A percentile compares a stretch with the other conserved stretches of the same genome.
These are phyloP conservation scores for Podaxis sp. DNA, from an alignment of 768 basidiomycete genomes.

Conservation along the genomic window DNA sequence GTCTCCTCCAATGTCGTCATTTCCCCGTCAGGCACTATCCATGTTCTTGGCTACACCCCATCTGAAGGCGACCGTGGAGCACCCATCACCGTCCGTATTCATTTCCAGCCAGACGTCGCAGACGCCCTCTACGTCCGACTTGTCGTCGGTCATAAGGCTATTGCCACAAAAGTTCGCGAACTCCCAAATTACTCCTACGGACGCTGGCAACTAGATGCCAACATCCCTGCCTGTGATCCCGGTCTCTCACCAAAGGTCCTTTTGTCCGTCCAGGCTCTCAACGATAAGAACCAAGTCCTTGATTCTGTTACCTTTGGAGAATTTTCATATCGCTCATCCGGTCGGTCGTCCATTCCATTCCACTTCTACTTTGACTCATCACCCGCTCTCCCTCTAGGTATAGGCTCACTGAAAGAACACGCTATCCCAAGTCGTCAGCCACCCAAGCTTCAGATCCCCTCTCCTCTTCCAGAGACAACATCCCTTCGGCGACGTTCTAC, in stretches of 20 bases:
- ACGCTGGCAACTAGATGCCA: slow-evolving; percentile 61
- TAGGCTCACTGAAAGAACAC: slow-evolving; percentile 16
- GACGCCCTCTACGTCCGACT: slow-evolving; percentile 65
- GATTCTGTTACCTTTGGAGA: slow-evolving; percentile 69
- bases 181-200: slow-evolving; percentile 42
- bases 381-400: slow-evolving; percentile 3
- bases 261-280: slow-evolving; percentile 60
- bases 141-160: slow-evolving; percentile 64
- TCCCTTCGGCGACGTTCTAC: slow-evolving; percentile 36
- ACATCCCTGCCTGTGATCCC: slow-evolving; percentile 52
- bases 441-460: slow-evolving; percentile 28
- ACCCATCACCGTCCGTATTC: slow-evolving; percentile 59
- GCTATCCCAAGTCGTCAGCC: slow-evolving; percentile 17
- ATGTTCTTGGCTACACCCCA: slow-evolving; percentile 63
- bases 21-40: slow-evolving; percentile 51
- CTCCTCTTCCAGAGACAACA: slow-evolving; percentile 18
- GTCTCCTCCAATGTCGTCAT: slow-evolving; percentile 27
- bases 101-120: slow-evolving; percentile 46
- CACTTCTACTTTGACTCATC: background rate
- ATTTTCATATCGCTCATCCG: slow-evolving; percentile 57
- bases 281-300: slow-evolving; percentile 46
- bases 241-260: slow-evolving; percentile 41
- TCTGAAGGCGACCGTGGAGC: slow-evolving; percentile 59
- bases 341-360: slow-evolving; percentile 21
- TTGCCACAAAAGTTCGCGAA: slow-evolving; percentile 62